Base-by-base conservation (phyloP, 2,329 filamentous ascomycete species). In the Cordyceps cateniannulata region DNA sequence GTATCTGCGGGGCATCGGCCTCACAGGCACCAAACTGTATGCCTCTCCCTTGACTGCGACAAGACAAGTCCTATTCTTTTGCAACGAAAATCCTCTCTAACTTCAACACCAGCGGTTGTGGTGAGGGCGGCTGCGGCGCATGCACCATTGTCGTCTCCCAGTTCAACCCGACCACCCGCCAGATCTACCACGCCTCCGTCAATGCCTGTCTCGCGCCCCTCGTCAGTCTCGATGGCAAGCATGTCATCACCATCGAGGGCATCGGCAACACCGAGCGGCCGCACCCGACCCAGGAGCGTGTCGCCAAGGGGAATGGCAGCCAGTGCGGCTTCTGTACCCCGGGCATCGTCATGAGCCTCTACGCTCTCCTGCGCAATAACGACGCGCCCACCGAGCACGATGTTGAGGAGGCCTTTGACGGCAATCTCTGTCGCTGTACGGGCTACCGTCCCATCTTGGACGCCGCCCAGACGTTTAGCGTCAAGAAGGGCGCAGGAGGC, bases 271-370 rank as follows among this genome's bases (percentile, higher is more conserved):
- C 90, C 29, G 88, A 95, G 72, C 85, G 82, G 47, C 95, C 95
- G 5, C 95, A 99, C 77, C 90, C 93, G 2, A 81, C 88, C 3
- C 95, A 98, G 72, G 92, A 98, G 76, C 84, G 95, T 52, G 89
- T 99, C 68, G 93, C 95, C 20, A 90, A 90, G 74, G 85, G 89
- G 35, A 95, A 96, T 76, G 95, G 95, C 53, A 96, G 91, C 67
- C 93, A 99, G 73, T 99, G 83, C 62, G 83, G 93, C 1, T 99
- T 99, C 76, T 99, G 95, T 70, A 98, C 95, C 0, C 95, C 95
- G 5, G 95, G 95, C 2, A 98, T 99, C 69, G 93, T 98, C 64
- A 98, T 98, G 90, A 97, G 93, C 72, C 75, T 98, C 60, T 99
- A 99, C 73, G 95, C 95, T 6, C 80, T 98, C 49, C 80, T 99